Evolutionary conservation across 495 filamentous ascomycete genomes (phyloP), one percentile per base, ranked within the genome.

Genomic region (Parathielavia hyrcaniae): DNA sequence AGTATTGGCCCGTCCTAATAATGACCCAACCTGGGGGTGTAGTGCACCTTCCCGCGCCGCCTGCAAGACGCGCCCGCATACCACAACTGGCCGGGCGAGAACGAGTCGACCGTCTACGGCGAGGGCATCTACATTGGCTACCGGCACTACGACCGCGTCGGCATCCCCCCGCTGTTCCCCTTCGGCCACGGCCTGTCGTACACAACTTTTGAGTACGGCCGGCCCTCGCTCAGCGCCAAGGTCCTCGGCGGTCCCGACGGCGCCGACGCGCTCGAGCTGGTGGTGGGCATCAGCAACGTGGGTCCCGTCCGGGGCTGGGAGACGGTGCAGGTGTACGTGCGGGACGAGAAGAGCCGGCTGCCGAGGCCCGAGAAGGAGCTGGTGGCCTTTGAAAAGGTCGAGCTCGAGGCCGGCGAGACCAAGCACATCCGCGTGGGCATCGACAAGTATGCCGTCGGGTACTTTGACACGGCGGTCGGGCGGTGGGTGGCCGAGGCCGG

Each of bases 161-260:
- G 80, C 13, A 74, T 86, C 35, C 70, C 74, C 1, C 84, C 88
- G 0, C 77, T 86, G 0, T 93, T 93, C 73, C 77, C 85, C 47
- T 95, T 95, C 64, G 89, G 90, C 45, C 84, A 92, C 67, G 90
- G 90, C 20, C 80, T 95, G 11, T 89, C 86, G 0, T 95, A 93
- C 69, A 89, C 89, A 0, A 83, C 77, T 6, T 95, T 95, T 67
- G 70, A 76, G 34, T 89, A 89, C 66, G 81, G 82, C 13, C 72
- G 82, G 20, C 80, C 88, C 17, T 76, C 73, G 1, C 74, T 86
- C 48, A 77, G 67, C 58, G 64, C 58, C 17, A 70, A 59, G 50
- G 75, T 79, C 0, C 69, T 89, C 26, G 66, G 2, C 26, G 66
- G 2, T 5, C 22, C 74, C 20, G 75, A 77, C 2, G 78, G 79